Percentiles rank a stretch among this genome's conserved stretches.
Evolutionary conservation across 164 flowering plant species (phyloP).

Genomic region (Chimonanthus praecox): DNA sequence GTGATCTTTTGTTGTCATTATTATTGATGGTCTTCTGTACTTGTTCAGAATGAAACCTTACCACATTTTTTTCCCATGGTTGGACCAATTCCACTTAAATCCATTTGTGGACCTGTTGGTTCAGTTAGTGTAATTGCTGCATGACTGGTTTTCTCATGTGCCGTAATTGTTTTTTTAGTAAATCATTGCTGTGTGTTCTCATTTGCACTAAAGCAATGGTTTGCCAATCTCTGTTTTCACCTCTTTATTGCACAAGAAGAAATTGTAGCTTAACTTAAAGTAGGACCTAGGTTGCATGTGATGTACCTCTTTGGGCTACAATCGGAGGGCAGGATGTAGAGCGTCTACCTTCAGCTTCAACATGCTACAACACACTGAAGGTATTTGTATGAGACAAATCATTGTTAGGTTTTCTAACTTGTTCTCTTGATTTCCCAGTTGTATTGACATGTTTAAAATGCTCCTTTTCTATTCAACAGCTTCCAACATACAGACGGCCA

Average conservation of each 20-base stretch:
- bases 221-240: not conserved
- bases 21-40: too few relatives aligned
- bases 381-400: slow-evolving; percentile 24
- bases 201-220: not conserved
- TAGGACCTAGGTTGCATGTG: slow-evolving; percentile 61
- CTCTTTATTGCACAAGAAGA: not conserved
- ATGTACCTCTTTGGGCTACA: slow-evolving; percentile 79
- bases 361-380: slow-evolving; percentile 98
- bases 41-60: too few relatives aligned
- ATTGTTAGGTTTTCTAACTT: not conserved
- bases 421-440: not conserved
- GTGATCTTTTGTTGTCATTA: too few relatives aligned
- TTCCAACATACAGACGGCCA: slow-evolving; percentile 85
- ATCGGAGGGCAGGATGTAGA: slow-evolving; percentile 97
- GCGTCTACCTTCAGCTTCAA: slow-evolving; percentile 97
- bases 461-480: slow-evolving; percentile 33
- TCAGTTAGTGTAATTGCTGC: not conserved
- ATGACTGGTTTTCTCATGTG: not conserved
- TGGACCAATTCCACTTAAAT: not conserved
- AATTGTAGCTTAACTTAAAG: not conserved
- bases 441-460: not conserved
- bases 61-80: not conserved
- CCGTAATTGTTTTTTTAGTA: too few relatives aligned
- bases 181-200: not conserved
- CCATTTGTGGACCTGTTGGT: not conserved